Evolutionary conservation across 2,329 filamentous ascomycete species (phyloP), one percentile per base, ranked within the genome.

Genomic region (Bipolaris oryzae): DNA sequence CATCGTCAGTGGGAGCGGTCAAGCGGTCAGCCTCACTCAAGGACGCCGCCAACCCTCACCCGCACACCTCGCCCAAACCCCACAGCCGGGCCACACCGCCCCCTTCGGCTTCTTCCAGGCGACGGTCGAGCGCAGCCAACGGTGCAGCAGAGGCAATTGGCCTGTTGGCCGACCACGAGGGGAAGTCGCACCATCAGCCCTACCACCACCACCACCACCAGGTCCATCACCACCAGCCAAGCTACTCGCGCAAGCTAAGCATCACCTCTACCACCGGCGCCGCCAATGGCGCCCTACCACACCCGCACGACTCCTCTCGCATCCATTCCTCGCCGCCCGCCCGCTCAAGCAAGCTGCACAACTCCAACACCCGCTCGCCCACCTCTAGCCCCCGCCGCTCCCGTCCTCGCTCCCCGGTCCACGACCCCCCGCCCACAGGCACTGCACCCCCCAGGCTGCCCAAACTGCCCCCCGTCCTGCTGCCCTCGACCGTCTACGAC

Each of bases 51-150:
- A 45, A 18, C 55, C 28, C 54, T 45, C 20, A 46, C 43, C 25
- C 54, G 20, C 54, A 69, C 48, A 51, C 67, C 37, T 57, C 66
- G 21, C 45, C 44, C 57, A 57, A 61, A 60, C 65, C 67, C 67
- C 66, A 64, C 64, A 61, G 35, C 54, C 65, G 53, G 54, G 53
- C 64, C 65, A 68, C 70, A 67, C 67, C 70, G 63, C 68, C 70
- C 64, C 61, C 57, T 10, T 21, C 62, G 5, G 28, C 56, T 41
- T 31, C 61, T 57, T 31, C 61, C 59, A 47, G 70, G 58, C 75
- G 79, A 49, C 75, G 78, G 63, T 77, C 76, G 54, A 81, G 79
- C 66, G 69, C 74, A 42, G 71, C 74, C 49, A 71, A 73, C 68
- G 73, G 68, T 52, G 75, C 75, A 38, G 70, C 75, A 51, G 79